Percentiles rank a stretch among this genome's conserved stretches.
Conservation (phyloP, 2,329 filamentous ascomycete genomes). For the Exophiala sp. region DNA sequence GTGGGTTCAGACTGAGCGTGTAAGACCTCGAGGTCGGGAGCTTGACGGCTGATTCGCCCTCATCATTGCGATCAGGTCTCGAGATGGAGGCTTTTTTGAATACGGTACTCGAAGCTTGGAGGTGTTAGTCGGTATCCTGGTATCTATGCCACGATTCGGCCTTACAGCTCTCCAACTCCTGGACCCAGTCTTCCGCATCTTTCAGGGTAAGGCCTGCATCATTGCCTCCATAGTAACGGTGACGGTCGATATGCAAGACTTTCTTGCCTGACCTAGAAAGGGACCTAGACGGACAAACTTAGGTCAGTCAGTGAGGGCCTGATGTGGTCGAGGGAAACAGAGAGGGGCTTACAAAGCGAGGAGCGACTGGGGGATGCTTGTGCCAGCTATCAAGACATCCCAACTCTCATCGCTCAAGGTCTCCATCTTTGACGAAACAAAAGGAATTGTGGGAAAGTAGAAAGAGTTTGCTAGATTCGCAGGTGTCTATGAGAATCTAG, state of each 20-base stretch:
- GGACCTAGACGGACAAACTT: slow-evolving; percentile 57
- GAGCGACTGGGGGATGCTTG: slow-evolving; percentile 70
- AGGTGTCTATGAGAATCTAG: too few relatives aligned
- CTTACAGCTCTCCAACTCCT: slow-evolving; percentile 39
- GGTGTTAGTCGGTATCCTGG: neutral
- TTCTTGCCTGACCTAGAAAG: slow-evolving; percentile 89
- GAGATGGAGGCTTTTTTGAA: slow-evolving; percentile 38
- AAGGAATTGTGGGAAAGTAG: neutral
- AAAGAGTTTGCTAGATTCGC: too few relatives aligned
- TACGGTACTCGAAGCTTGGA: slow-evolving; percentile 30
- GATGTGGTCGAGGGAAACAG: slow-evolving; percentile 29
- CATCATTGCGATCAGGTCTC: slow-evolving; percentile 28
- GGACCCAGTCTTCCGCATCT: slow-evolving; percentile 71
- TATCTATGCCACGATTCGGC: neutral
- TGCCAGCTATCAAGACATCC: slow-evolving; percentile 75
- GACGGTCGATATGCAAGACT: slow-evolving; percentile 80
- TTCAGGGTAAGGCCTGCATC: slow-evolving; percentile 81
- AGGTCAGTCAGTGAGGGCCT: slow-evolving; percentile 68
- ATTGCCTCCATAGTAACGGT: slow-evolving; percentile 78
- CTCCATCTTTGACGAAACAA: slow-evolving; percentile 52
- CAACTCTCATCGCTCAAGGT: slow-evolving; percentile 66
- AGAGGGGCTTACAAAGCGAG: slow-evolving; percentile 60
- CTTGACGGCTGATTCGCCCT: slow-evolving; percentile 30
- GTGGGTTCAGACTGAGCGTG: slow-evolving; percentile 74
- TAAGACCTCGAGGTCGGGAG: slow-evolving; percentile 67